Evolutionary conservation across 495 filamentous ascomycete species (phyloP).

Genomic region (Annulohypoxylon bovei): DNA sequence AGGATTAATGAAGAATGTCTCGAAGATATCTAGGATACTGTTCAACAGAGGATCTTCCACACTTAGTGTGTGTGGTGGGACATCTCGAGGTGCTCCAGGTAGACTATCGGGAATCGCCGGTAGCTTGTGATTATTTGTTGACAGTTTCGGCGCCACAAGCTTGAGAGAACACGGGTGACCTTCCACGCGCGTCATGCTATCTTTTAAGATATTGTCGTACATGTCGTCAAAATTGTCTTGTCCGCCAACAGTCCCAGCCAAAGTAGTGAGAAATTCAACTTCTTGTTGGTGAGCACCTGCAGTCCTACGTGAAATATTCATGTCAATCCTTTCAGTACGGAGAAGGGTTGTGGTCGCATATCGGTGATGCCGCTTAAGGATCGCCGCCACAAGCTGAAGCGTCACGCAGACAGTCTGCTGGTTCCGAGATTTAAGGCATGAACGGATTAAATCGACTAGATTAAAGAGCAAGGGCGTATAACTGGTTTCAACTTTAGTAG

Average conservation of each 20-base stretch:
- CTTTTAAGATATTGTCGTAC: constrained; percentile 84
- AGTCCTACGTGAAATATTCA: constrained; percentile 66
- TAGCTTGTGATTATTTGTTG: constrained; percentile 61
- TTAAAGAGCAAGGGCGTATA: constrained; percentile 91
- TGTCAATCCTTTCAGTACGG: constrained; percentile 66
- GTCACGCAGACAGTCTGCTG: constrained; percentile 90
- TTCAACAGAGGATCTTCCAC: constrained; percentile 81
- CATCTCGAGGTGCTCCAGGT: constrained; percentile 63
- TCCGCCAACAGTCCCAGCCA: constrained; percentile 77
- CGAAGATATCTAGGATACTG: constrained; percentile 73
- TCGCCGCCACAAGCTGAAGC: constrained; percentile 81
- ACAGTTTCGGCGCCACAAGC: constrained; percentile 64
- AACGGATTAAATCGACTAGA: constrained; percentile 86
- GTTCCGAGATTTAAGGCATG: constrained; percentile 84
- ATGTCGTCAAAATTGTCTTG: constrained; percentile 77
- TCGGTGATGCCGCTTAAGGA: constrained; percentile 85
- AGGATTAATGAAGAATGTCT: constrained; percentile 86
- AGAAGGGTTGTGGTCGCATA: constrained; percentile 83
- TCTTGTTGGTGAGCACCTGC: constrained; percentile 84
- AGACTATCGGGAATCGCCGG: constrained; percentile 60
- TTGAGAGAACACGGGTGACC: constrained; percentile 76
- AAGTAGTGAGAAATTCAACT: constrained; percentile 73
- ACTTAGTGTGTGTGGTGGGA: constrained; percentile 68
- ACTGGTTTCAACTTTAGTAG: constrained; percentile 71
- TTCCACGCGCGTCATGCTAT: constrained; percentile 81